A percentile compares a stretch with the other conserved stretches of the same genome.
phyloP scores from a whole-genome alignment of 192 early-diverging fungal genomes.

The Umbelopsis ramanniana region DNA sequence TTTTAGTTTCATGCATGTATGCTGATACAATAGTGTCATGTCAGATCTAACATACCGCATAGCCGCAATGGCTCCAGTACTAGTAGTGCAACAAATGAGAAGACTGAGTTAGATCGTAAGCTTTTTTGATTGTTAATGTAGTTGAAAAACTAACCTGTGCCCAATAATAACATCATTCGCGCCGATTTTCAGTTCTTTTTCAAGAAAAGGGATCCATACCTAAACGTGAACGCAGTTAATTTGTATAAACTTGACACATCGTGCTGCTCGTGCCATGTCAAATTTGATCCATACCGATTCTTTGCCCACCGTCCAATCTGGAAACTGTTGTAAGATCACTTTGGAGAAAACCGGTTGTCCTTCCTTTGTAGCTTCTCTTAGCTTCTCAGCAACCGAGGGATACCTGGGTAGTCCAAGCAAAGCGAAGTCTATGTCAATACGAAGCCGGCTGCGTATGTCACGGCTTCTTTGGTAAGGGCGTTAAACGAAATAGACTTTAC shows the following conservation, averaged over 20 bases:
- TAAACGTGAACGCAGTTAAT: not conserved
- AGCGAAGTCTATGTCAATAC: too few species aligned
- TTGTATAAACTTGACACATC: not conserved
- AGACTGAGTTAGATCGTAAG: not conserved
- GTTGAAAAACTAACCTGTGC: not conserved
- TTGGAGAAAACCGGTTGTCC: conserved; percentile 33
- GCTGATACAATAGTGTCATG: too few species aligned
- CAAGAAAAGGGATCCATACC: not conserved
- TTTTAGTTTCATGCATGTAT: too few species aligned
- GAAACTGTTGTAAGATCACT: conserved; percentile 38
- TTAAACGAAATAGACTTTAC: not conserved
- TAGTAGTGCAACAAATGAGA: not conserved
- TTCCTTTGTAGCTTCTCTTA: conserved; percentile 30
- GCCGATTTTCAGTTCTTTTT: not conserved
- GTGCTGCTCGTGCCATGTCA: too few species aligned
- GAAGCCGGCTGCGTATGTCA: not conserved
- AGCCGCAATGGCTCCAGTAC: conserved; percentile 1
- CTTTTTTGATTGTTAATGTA: not conserved
- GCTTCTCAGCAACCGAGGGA: conserved; percentile 35
- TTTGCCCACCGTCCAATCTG: conserved; percentile 40
- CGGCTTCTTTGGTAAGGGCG: not conserved
- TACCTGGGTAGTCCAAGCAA: conserved; percentile 26
- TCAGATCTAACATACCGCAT: conserved; percentile 3
- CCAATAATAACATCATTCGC: not conserved
- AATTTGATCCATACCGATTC: conserved; percentile 41